phyloP scores from a whole-genome alignment of 352 stramenopile genomes.

The Phytophthora tubulina region DNA sequence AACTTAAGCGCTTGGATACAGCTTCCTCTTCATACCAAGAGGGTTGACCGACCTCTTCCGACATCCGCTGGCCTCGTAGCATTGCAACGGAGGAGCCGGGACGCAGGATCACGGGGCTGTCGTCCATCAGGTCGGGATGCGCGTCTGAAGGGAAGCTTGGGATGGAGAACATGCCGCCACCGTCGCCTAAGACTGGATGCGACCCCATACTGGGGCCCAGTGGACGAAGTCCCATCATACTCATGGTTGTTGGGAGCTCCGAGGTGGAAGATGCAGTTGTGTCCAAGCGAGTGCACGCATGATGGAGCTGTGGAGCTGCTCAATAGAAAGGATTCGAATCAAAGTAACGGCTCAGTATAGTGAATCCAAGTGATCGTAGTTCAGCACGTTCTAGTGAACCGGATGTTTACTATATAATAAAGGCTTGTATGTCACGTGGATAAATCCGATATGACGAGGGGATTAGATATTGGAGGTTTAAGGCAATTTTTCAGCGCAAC shows the following conservation, averaged over 20 bases:
- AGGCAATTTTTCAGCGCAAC: background rate
- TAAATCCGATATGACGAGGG: background rate
- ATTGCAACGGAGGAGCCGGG: constrained; percentile 52
- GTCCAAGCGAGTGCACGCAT: constrained; percentile 7
- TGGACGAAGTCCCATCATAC: constrained; percentile 42
- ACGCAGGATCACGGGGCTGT: constrained; percentile 36
- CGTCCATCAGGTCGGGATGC: constrained; percentile 22
- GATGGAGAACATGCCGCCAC: constrained; percentile 51
- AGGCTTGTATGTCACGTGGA: constrained; percentile 1
- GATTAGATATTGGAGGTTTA: background rate
- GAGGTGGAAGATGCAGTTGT: constrained; percentile 16
- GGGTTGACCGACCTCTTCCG: constrained; percentile 25
- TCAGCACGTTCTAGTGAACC: constrained; percentile 13
- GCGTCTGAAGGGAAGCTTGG: constrained; percentile 26
- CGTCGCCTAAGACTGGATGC: constrained; percentile 35
- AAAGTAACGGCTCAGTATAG: constrained; percentile 39
- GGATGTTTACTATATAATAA: constrained; percentile 12
- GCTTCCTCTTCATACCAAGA: constrained; percentile 52
- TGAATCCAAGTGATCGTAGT: constrained; percentile 25
- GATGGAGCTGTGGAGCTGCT: constrained; percentile 27
- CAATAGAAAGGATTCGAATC: constrained; percentile 14
- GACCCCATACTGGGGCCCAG: constrained; percentile 28
- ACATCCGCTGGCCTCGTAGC: constrained; percentile 26
- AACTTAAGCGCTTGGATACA: constrained; percentile 30
- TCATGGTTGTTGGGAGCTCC: constrained; percentile 18